A percentile compares a stretch with the other conserved stretches of the same genome.
These are phyloP conservation scores for Penicillium diatomitis DNA, from an alignment of 495 filamentous ascomycete species.

Conservation along the genomic window DNA sequence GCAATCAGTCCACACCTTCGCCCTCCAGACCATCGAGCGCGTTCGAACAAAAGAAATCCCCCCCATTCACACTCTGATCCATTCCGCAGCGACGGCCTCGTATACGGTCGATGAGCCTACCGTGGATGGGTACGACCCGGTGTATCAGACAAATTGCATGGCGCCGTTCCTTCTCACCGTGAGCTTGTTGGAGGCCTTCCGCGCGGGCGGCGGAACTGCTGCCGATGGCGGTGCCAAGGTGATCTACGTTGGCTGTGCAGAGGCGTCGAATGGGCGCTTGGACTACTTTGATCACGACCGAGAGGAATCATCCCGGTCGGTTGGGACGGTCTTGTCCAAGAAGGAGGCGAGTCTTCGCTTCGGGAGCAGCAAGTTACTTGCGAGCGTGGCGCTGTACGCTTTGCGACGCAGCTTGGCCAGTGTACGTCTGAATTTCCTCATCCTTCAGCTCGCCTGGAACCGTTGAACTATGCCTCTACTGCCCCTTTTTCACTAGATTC, in stretches of 20 bases:
- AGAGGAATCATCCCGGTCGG: constrained; percentile 6
- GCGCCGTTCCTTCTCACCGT: constrained; percentile 33
- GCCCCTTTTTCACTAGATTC: too few species aligned
- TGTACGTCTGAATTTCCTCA: constrained; percentile 14
- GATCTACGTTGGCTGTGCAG: constrained; percentile 32
- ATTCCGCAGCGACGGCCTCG: constrained; percentile 30
- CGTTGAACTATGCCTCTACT: too few species aligned
- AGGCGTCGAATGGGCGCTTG: constrained; percentile 25
- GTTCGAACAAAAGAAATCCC: constrained; percentile 30
- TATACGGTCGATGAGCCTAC: constrained; percentile 28
- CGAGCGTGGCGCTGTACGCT: constrained; percentile 33
- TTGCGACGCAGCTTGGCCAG: constrained; percentile 31
- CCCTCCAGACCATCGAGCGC: constrained; percentile 26
- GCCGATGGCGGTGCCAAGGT: constrained; percentile 27
- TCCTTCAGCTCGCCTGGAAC: background rate
- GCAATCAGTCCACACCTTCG: constrained; percentile 25
- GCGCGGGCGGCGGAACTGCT: constrained; percentile 23
- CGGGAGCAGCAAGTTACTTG: constrained; percentile 34
- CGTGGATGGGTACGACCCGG: constrained; percentile 30
- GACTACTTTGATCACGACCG: constrained; percentile 28
- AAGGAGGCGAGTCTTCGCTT: constrained; percentile 29
- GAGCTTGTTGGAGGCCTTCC: constrained; percentile 33
- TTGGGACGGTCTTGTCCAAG: constrained; percentile 20
- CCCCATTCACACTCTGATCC: constrained; percentile 28
- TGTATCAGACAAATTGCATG: constrained; percentile 36